Percentiles rank a stretch among this genome's conserved stretches.
Evolutionary conservation across 2,329 filamentous ascomycete species (phyloP).

Genomic region (Periglandula ipomoeae): DNA sequence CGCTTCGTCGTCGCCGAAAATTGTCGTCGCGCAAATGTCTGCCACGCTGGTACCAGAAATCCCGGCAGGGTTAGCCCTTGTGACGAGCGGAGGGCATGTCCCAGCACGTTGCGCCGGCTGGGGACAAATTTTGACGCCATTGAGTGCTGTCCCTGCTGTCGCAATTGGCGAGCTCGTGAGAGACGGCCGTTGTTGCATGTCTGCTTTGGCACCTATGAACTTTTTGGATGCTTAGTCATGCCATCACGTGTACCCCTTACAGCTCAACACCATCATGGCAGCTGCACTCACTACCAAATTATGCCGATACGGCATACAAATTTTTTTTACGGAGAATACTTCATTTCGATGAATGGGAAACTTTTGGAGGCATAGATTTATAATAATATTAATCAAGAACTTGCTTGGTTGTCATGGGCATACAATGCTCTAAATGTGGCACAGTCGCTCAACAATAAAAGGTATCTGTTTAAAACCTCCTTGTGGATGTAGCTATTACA

Average conservation of each 20-base stretch:
- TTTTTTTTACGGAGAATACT: too few species aligned
- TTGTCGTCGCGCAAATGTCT: slow-evolving; percentile 26
- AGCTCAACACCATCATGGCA: not conserved
- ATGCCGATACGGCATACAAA: too few species aligned
- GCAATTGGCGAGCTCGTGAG: slow-evolving; percentile 2
- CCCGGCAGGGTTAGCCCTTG: slow-evolving; percentile 50
- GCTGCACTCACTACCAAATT: not conserved
- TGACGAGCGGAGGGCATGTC: slow-evolving; percentile 42
- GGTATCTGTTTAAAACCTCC: not conserved
- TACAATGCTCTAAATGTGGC: not conserved
- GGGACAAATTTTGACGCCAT: slow-evolving; percentile 53
- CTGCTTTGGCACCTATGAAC: slow-evolving; percentile 1
- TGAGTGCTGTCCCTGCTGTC: slow-evolving; percentile 11
- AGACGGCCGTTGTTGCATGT: not conserved
- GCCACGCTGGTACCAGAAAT: slow-evolving; percentile 67
- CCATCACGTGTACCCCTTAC: slow-evolving; percentile 5
- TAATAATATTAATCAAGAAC: slow-evolving; percentile 1
- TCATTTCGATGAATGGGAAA: too few species aligned
- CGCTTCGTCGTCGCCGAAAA: slow-evolving; percentile 65
- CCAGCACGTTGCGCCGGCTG: slow-evolving; percentile 50
- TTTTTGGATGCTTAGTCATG: slow-evolving; percentile 14
- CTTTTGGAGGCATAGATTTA: not conserved
- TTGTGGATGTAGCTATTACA: slow-evolving; percentile 8
- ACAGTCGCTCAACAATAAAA: slow-evolving; percentile 2
- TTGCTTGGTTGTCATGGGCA: not conserved